Evolutionary conservation across 495 filamentous ascomycete genomes (phyloP).

Genomic region (Pyrenopolyporus hunteri): DNA sequence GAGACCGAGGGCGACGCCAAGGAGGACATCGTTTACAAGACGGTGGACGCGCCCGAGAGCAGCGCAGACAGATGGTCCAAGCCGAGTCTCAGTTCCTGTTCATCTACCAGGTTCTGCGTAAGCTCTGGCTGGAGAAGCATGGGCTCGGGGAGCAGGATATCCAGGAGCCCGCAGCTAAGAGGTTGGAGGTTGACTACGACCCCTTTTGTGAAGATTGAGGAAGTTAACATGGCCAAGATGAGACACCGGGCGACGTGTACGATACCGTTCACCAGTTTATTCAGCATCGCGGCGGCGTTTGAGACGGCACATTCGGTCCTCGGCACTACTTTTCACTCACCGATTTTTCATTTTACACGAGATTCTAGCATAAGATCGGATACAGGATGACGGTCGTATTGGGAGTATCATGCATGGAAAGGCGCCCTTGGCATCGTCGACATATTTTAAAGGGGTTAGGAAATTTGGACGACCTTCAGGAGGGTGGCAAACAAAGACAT

Average conservation of each 20-base stretch:
- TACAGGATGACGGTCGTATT: slow-evolving; percentile 20
- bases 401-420: slow-evolving; percentile 15
- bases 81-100: slow-evolving; percentile 85
- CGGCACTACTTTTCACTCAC: neutral
- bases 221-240: slow-evolving; percentile 22
- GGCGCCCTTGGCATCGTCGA: slow-evolving; percentile 9
- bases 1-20: no score
- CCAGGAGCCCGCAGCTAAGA: slow-evolving; percentile 53
- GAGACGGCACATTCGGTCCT: neutral
- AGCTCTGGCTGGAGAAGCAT: slow-evolving; percentile 69
- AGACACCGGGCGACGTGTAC: neutral
- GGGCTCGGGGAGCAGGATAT: slow-evolving; percentile 36
- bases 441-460: neutral
- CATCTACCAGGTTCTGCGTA: slow-evolving; percentile 84
- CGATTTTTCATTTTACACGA: neutral
- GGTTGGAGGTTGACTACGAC: slow-evolving; percentile 51
- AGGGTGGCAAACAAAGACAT: neutral
- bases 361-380: slow-evolving; percentile 12
- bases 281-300: slow-evolving; percentile 16
- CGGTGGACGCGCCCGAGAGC: slow-evolving; percentile 83
- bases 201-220: slow-evolving; percentile 37
- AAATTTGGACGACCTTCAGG: neutral
- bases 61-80: slow-evolving; percentile 97
- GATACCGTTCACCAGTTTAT: neutral
- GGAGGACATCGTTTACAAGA: slow-evolving; percentile 64